Evolutionary conservation across 768 basidiomycete genomes (phyloP), one percentile per base, ranked within the genome.

Genomic region (Boletus subcaerulescens): DNA sequence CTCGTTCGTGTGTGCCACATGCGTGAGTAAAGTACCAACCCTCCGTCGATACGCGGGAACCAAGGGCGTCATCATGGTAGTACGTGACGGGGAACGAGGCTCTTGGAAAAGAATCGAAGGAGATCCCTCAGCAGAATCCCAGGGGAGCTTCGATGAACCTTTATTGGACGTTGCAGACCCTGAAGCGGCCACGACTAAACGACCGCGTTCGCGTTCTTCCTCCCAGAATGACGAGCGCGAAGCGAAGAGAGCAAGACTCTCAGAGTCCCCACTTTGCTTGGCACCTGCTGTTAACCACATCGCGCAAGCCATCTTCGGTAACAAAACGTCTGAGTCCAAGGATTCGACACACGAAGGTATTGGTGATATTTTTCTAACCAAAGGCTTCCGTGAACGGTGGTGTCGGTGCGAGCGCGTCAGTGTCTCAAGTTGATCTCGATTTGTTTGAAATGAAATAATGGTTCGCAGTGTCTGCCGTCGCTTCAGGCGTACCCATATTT

Each of bases 331-430:
- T 51, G 60, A 56, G 47, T 60, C 62, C 7, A 32, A 47, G 2
- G 56, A 62, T 48, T 50, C 62, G 11, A 31, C 35, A 5, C 68
- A 68, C 40, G 65, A 83, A 15, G 83, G 88, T 26, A 73, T 79
- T 4, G 89, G 89, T 0, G 91, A 93, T 61, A 65, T 91, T 31
- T 93, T 93, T 69, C 73, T 93, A 44, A 83, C 81, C 0, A 82
- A 86, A 20, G 85, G 83, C 17, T 93, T 85, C 72, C 81, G 88
- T 54, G 74, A 82, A 38, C 78, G 84, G n/a, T 93, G 91, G 91
- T 93, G 91, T 68, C 80, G 74, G 43, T 93, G 91, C 60, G 65
- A 72, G 50, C 71, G 73, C 43, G 90, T 89, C 48, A 64, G 79
- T 58, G 35, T 17, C 33, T 13, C 41, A 3, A 33, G 35, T 43